Percentiles rank a stretch among this genome's conserved stretches.
Evolutionary conservation across 202 grass and related monocot species (phyloP).

Genomic region (Hordeum pubiflorum): DNA sequence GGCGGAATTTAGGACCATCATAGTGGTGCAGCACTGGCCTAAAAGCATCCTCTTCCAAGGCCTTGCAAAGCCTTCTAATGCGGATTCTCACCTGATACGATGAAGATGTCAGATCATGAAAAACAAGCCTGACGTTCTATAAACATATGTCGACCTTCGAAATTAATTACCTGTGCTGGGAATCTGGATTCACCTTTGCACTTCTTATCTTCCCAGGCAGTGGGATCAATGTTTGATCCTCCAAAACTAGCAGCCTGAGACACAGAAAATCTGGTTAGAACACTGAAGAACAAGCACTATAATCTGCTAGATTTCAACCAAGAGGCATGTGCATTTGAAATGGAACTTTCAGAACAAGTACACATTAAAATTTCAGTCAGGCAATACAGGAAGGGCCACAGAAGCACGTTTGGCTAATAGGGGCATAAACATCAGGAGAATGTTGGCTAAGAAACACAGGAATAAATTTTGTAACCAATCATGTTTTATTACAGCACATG

Average conservation of each 20-base stretch:
- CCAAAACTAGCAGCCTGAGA: conserved; percentile 89
- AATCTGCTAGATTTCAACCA: not conserved
- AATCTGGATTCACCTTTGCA: conserved; percentile 99
- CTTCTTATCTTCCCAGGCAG: conserved; percentile 98
- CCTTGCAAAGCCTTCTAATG: conserved; percentile 82
- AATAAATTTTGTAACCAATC: not conserved
- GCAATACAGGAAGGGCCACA: not conserved
- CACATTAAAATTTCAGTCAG: not conserved
- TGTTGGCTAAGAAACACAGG: not conserved
- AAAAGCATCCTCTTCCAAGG: conserved; percentile 95
- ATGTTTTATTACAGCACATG: not conserved
- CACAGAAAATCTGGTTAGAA: not conserved
- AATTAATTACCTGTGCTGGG: conserved; percentile 74
- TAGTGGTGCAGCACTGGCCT: conserved; percentile 97
- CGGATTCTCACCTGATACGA: conserved; percentile 79
- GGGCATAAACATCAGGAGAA: not conserved
- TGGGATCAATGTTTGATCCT: conserved; percentile 95
- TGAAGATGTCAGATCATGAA: conserved; percentile 16
- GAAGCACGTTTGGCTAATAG: not conserved
- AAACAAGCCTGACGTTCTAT: not conserved
- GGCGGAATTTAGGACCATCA: conserved; percentile 91
- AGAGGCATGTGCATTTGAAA: not conserved
- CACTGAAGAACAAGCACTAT: not conserved
- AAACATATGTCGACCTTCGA: not conserved
- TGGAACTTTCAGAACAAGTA: not conserved